Evolutionary conservation across 768 basidiomycete genomes (phyloP).

Genomic region (Suillus alpinus): DNA sequence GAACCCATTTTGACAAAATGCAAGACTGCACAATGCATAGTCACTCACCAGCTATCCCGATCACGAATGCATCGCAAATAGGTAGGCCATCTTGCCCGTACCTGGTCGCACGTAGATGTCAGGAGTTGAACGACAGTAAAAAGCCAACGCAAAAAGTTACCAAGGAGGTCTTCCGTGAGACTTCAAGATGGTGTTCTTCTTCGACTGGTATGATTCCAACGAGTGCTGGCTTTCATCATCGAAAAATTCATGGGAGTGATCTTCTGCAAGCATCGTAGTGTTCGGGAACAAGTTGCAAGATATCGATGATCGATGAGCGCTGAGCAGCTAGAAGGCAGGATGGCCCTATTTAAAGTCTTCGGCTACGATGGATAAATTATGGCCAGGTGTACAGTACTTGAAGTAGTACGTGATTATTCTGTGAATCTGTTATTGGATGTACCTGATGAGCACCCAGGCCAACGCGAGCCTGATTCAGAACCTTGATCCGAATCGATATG

Average conservation of each 20-base stretch:
- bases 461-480: background rate
- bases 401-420: background rate
- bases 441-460: background rate
- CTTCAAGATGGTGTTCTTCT: conserved; percentile 74
- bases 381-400: background rate
- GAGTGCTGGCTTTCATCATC: conserved; percentile 18
- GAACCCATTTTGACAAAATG: background rate
- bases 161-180: conserved; percentile 87
- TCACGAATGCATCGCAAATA: conserved; percentile 75
- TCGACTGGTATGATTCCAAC: conserved; percentile 29
- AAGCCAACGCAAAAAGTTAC: conserved; percentile 35
- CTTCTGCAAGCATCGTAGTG: conserved; percentile 26
- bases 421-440: background rate
- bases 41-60: conserved; percentile 75
- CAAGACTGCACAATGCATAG: background rate
- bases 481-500: background rate
- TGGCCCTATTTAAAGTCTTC: conserved; percentile 28
- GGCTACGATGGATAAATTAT: conserved; percentile 18
- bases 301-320: background rate
- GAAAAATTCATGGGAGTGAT: conserved; percentile 17
- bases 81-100: conserved; percentile 74
- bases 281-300: background rate
- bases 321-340: background rate
- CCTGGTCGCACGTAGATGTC: conserved; percentile 40
- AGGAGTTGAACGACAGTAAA: conserved; percentile 11